These are phyloP conservation scores for Phytophthora tubulina DNA, from an alignment of 352 stramenopile species.

Conservation along the genomic window DNA sequence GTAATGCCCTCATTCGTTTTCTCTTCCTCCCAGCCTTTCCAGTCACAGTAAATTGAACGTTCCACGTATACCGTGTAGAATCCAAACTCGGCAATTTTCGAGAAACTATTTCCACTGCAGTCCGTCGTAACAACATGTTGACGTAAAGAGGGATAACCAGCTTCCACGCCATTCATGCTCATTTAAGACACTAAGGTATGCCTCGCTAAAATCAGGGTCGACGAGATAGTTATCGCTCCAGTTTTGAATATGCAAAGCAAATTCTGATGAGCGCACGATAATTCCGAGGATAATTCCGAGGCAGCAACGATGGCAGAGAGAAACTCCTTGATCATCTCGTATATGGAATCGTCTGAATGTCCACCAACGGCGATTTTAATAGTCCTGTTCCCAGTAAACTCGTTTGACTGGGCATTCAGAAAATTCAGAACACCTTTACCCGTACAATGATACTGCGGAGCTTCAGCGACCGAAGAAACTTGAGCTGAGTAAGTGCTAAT, in stretches of 20 bases:
- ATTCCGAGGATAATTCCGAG: background rate
- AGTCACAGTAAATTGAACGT: constrained; percentile 12
- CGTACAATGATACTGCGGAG: constrained; percentile 46
- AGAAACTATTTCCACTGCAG: constrained; percentile 4
- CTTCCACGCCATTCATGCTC: constrained; percentile 24
- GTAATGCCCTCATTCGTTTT: constrained; percentile 2
- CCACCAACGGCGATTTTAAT: constrained; percentile 47
- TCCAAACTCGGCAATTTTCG: constrained; percentile 31
- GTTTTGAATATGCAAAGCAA: constrained; percentile 26
- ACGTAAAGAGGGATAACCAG: constrained; percentile 16
- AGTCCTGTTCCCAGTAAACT: constrained; percentile 37
- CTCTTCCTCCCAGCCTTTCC: constrained; percentile 29
- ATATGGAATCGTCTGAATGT: constrained; percentile 27
- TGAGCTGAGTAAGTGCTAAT: constrained; percentile 40
- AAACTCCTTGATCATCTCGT: constrained; percentile 28
- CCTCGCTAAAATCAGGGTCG: constrained; percentile 15
- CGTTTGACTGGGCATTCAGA: constrained; percentile 37
- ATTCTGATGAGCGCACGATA: constrained; percentile 11
- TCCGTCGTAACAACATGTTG: constrained; percentile 24
- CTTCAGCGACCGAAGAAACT: constrained; percentile 39
- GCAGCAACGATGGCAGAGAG: background rate
- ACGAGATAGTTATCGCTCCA: constrained; percentile 20
- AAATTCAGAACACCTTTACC: constrained; percentile 43
- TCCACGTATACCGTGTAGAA: constrained; percentile 18
- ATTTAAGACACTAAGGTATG: constrained; percentile 14